phyloP scores from a whole-genome alignment of 345 rosid genomes.

The Raphanus sativus region DNA sequence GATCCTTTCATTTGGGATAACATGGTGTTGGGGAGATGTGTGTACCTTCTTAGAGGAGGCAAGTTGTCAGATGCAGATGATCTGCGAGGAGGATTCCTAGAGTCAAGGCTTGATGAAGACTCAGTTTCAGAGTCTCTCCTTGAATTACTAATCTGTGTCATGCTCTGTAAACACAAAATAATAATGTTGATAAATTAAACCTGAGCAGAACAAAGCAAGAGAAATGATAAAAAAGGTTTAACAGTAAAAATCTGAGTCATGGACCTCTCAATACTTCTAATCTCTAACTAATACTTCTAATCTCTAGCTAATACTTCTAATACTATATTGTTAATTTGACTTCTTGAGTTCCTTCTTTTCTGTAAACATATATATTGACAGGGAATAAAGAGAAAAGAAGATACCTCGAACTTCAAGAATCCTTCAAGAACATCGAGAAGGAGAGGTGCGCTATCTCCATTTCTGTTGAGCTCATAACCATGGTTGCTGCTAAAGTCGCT shows the following conservation, averaged over 20 bases:
- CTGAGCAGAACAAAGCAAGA: neutral
- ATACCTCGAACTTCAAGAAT: slow-evolving; percentile 84
- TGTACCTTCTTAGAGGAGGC: slow-evolving; percentile 84
- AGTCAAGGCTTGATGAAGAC: slow-evolving; percentile 57
- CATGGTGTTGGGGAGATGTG: slow-evolving; percentile 3
- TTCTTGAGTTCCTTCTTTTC: too few relatives aligned
- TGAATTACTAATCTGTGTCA: slow-evolving; percentile 56
- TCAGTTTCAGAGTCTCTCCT: slow-evolving; percentile 69
- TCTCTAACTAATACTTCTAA: slow-evolving; percentile 8
- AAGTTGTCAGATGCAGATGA: slow-evolving; percentile 82
- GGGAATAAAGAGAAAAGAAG: neutral
- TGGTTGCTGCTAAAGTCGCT: slow-evolving; percentile 81
- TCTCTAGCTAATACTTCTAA: too few relatives aligned
- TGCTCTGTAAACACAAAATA: slow-evolving; percentile 39
- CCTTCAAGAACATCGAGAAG: slow-evolving; percentile 95
- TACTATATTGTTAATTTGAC: too few relatives aligned
- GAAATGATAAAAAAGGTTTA: neutral
- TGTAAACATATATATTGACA: neutral
- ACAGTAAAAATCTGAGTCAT: neutral
- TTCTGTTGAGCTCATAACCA: slow-evolving; percentile 84
- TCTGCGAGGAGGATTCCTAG: slow-evolving; percentile 64
- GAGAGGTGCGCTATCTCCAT: slow-evolving; percentile 82
- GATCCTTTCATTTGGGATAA: slow-evolving; percentile 5
- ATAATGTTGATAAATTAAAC: neutral
- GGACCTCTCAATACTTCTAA: neutral